Percentiles rank a stretch among this genome's conserved stretches.
Conservation (phyloP, 768 basidiomycete genomes). For the Crepidotus variabilis region DNA sequence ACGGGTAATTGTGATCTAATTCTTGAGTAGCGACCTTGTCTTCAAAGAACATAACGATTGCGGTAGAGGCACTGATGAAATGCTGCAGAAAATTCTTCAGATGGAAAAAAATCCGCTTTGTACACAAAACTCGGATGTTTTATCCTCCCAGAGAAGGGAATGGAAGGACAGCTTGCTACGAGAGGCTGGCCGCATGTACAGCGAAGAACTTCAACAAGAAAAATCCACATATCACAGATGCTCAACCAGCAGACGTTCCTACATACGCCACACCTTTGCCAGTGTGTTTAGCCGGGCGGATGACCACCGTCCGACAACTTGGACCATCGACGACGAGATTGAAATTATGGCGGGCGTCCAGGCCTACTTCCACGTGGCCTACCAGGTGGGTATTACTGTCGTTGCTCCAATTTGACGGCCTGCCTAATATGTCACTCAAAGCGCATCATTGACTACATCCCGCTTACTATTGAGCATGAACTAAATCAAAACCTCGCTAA, state of each 20-base stretch:
- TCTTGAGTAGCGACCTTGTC: background rate
- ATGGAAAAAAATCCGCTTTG: conserved; percentile 37
- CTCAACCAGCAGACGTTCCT: background rate
- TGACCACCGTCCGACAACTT: conserved; percentile 12
- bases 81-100: conserved; percentile 28
- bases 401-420: background rate
- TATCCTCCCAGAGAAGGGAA: conserved; percentile 9
- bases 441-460: conserved; percentile 55
- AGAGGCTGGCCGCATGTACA: background rate
- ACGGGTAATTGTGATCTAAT: background rate
- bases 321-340: conserved; percentile 32
- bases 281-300: too few species aligned
- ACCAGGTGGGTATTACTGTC: conserved; percentile 33
- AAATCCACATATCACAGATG: background rate
- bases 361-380: conserved; percentile 53
- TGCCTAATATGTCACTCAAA: too few species aligned
- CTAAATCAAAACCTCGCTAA: conserved; percentile 37
- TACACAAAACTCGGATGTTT: conserved; percentile 26
- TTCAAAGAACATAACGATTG: conserved; percentile 6
- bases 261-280: too few species aligned
- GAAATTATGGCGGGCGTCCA: conserved; percentile 50
- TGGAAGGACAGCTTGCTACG: conserved; percentile 17
- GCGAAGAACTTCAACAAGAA: background rate
- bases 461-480: conserved; percentile 43
- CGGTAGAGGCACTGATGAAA: conserved; percentile 16